phyloP scores from a whole-genome alignment of 192 early-diverging fungal genomes.

The Obelidium mucronatum region DNA sequence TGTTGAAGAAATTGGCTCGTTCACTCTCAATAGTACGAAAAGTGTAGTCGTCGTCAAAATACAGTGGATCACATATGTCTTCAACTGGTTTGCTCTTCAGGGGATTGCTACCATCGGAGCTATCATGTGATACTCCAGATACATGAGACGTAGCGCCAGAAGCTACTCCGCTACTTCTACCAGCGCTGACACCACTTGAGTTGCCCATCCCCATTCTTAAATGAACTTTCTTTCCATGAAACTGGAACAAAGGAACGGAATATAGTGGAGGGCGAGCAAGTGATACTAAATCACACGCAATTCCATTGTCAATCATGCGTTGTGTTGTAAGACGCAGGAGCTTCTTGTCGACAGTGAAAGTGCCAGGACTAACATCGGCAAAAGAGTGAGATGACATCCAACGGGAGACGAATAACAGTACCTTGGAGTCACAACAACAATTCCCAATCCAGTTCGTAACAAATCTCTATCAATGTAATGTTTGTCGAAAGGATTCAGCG shows the following conservation, averaged over 20 bases:
- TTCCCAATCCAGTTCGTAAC: conserved; percentile 85
- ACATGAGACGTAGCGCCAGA: neutral
- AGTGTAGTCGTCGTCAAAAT: conserved; percentile 44
- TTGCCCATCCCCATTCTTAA: neutral
- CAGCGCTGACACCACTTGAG: neutral
- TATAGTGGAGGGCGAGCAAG: conserved; percentile 87
- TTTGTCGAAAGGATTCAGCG: conserved; percentile 92
- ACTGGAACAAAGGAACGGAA: conserved; percentile 87
- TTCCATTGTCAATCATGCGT: conserved; percentile 91
- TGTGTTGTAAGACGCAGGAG: conserved; percentile 92
- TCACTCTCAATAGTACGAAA: conserved; percentile 39
- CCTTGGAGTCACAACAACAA: conserved; percentile 86
- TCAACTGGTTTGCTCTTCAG: neutral
- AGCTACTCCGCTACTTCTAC: neutral
- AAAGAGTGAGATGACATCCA: neutral
- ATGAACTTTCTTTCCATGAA: conserved; percentile 60
- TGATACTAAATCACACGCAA: conserved; percentile 92
- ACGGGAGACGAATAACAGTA: neutral
- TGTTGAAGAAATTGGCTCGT: conserved; percentile 58
- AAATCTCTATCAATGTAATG: conserved; percentile 97
- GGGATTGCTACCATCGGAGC: conserved; percentile 11
- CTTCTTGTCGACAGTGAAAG: conserved; percentile 86
- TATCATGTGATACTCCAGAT: conserved; percentile 9
- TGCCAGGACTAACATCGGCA: conserved; percentile 64
- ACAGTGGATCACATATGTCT: conserved; percentile 61